phyloP scores from a whole-genome alignment of 495 filamentous ascomycete species.

The Penicillium turbatum region DNA sequence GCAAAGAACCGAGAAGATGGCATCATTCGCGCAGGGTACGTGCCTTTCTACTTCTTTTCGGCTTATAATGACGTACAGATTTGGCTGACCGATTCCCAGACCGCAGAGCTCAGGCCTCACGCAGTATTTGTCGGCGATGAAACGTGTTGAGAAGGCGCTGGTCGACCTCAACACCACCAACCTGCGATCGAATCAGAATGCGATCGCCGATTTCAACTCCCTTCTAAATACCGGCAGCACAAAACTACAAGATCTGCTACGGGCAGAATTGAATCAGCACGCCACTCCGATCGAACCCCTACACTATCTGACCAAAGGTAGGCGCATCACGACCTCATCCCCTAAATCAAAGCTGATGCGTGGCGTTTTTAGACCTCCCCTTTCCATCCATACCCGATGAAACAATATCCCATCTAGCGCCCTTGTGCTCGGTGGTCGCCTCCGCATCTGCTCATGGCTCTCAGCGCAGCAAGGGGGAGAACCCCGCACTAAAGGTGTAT shows the following conservation, averaged over 20 bases:
- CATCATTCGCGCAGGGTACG: constrained; percentile 78
- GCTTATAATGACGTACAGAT: background rate
- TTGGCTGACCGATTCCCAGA: constrained; percentile 36
- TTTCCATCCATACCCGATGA: constrained; percentile 61
- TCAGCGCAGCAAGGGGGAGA: constrained; percentile 46
- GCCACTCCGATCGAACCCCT: constrained; percentile 77
- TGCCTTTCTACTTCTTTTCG: background rate
- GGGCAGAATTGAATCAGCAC: constrained; percentile 68
- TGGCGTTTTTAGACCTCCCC: constrained; percentile 49
- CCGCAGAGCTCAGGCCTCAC: constrained; percentile 74
- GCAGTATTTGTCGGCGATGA: constrained; percentile 85
- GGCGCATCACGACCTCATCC: background rate
- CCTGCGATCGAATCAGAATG: constrained; percentile 84
- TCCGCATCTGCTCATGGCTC: constrained; percentile 48
- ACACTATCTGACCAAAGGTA: constrained; percentile 86
- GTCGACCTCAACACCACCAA: constrained; percentile 79
- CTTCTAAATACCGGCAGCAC: constrained; percentile 72
- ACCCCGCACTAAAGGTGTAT: constrained; percentile 70
- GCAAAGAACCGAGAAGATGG: constrained; percentile 83
- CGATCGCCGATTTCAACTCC: constrained; percentile 71
- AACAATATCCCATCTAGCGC: constrained; percentile 52
- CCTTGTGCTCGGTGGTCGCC: constrained; percentile 54
- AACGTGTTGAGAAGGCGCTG: constrained; percentile 78
- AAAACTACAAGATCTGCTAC: constrained; percentile 78
- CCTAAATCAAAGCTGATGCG: background rate